phyloP scores from a whole-genome alignment of 306 rosid genomes.

The Cucumis melo region DNA sequence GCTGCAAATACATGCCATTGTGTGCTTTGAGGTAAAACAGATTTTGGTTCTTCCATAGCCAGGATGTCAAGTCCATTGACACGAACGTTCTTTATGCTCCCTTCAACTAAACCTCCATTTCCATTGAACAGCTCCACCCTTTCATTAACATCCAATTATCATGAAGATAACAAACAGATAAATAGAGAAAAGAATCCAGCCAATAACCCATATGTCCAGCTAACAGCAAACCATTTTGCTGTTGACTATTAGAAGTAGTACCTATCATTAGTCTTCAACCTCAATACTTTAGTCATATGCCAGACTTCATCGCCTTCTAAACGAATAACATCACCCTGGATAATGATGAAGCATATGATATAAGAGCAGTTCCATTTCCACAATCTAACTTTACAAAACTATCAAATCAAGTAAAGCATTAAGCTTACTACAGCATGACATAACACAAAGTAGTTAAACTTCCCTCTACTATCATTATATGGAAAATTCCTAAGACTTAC shows the following conservation, averaged over 20 bases:
- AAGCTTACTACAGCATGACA: neutral
- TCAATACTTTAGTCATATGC: slow-evolving; percentile 87
- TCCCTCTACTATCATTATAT: neutral
- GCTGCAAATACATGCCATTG: slow-evolving; percentile 76
- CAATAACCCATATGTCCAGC: neutral
- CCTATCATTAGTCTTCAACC: slow-evolving; percentile 65
- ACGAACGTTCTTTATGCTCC: slow-evolving; percentile 45
- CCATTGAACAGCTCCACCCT: slow-evolving; percentile 94
- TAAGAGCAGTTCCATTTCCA: neutral
- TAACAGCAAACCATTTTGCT: neutral
- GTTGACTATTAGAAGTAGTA: slow-evolving; percentile 12
- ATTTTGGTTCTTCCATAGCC: slow-evolving; percentile 51
- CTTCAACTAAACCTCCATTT: slow-evolving; percentile 74
- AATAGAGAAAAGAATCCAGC: neutral
- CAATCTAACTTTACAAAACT: neutral
- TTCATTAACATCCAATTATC: slow-evolving; percentile 15
- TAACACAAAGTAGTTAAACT: neutral
- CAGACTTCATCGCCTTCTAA: slow-evolving; percentile 81
- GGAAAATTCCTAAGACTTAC: neutral
- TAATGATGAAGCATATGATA: neutral
- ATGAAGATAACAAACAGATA: neutral
- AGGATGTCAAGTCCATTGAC: slow-evolving; percentile 55
- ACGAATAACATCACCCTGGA: slow-evolving; percentile 57
- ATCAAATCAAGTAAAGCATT: neutral
- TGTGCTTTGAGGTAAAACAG: slow-evolving; percentile 39